phyloP scores from a whole-genome alignment of 164 flowering plant species.

The Amborella trichopoda region DNA sequence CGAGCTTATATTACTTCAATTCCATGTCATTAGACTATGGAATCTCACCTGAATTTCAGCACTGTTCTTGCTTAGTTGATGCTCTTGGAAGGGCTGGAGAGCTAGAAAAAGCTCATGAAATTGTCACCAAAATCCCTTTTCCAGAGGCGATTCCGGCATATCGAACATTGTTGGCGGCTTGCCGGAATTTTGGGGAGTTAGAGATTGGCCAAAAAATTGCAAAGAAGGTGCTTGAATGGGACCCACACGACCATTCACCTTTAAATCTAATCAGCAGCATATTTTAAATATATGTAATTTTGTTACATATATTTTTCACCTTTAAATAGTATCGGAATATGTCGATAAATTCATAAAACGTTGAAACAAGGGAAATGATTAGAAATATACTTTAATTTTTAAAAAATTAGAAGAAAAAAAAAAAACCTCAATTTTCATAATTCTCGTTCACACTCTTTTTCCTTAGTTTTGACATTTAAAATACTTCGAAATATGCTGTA shows the following conservation, averaged over 20 bases:
- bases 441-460: too few species aligned
- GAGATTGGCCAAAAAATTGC: conserved; percentile 16
- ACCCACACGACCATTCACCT: conserved; percentile 14
- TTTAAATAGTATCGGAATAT: too few species aligned
- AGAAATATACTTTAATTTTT: too few species aligned
- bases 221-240: conserved; percentile 14
- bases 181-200: conserved; percentile 11
- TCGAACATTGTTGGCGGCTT: conserved; percentile 16
- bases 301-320: too few species aligned
- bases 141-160: conserved; percentile 12
- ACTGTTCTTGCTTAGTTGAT: conserved; percentile 17
- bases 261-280: too few species aligned
- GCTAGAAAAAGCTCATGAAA: conserved; percentile 12
- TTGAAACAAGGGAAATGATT: too few species aligned
- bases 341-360: too few species aligned
- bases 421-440: too few species aligned
- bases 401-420: too few species aligned
- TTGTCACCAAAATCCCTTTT: neutral
- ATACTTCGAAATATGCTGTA: too few species aligned
- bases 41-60: conserved; percentile 9
- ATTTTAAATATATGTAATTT: too few species aligned
- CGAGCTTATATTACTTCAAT: conserved; percentile 11
- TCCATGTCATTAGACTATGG: conserved; percentile 9
- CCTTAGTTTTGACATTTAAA: too few species aligned
- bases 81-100: conserved; percentile 15